Evolutionary conservation across 768 basidiomycete species (phyloP).

Genomic region (Russula foetens): DNA sequence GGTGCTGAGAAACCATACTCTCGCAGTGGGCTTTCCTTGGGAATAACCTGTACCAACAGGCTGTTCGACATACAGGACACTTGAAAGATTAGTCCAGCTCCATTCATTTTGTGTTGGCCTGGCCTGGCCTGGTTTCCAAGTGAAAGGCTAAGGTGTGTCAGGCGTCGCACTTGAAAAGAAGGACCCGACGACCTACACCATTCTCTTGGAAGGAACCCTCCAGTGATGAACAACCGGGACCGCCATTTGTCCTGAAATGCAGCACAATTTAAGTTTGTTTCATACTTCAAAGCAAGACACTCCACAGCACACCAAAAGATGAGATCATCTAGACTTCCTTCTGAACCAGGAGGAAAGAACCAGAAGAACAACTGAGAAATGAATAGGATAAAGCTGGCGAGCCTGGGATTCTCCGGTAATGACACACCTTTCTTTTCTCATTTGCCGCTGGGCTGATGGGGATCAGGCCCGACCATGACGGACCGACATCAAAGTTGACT

Average conservation of each 20-base stretch:
- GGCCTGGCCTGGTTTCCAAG: constrained; percentile 54
- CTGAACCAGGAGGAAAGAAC: constrained; percentile 74
- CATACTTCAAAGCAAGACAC: not conserved
- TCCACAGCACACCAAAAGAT: constrained; percentile 57
- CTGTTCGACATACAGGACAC: constrained; percentile 68
- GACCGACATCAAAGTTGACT: constrained; percentile 66
- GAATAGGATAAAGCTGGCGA: constrained; percentile 20
- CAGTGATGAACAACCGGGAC: constrained; percentile 69
- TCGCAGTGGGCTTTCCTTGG: constrained; percentile 55
- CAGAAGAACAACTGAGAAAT: constrained; percentile 65
- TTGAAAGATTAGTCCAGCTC: constrained; percentile 78
- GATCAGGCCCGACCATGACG: constrained; percentile 66
- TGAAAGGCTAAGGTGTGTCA: constrained; percentile 45
- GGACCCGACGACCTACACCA: constrained; percentile 40
- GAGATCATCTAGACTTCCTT: constrained; percentile 62
- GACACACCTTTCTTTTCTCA: constrained; percentile 65
- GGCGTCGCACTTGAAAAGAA: not conserved
- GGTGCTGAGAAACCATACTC: too few relatives aligned
- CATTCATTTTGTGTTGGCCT: constrained; percentile 56
- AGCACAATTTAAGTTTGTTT: too few relatives aligned
- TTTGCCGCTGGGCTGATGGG: constrained; percentile 54
- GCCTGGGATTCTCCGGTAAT: constrained; percentile 72
- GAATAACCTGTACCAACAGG: constrained; percentile 77
- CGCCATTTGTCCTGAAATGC: constrained; percentile 61
- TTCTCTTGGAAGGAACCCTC: constrained; percentile 73